phyloP scores from a whole-genome alignment of 2,329 filamentous ascomycete genomes.

The Helicocarpus griseus region DNA sequence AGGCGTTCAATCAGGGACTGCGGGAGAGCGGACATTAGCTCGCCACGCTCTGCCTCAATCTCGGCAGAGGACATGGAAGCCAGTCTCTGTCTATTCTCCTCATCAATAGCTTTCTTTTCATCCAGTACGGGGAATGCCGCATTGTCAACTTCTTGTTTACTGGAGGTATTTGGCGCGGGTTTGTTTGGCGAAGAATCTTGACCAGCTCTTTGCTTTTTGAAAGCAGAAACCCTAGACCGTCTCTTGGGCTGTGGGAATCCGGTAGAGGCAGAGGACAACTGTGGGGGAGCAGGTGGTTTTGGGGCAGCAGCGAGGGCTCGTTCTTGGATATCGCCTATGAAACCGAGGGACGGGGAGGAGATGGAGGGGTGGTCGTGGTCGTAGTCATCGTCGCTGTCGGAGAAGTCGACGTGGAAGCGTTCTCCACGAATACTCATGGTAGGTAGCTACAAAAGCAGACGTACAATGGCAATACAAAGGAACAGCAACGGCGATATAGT shows the following conservation, averaged over 20 bases:
- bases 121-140: constrained; percentile 33
- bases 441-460: not conserved
- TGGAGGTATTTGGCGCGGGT: not conserved
- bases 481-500: no score
- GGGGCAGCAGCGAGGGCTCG: constrained; percentile 45
- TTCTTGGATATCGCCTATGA: constrained; percentile 72
- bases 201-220: constrained; percentile 58
- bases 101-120: constrained; percentile 66
- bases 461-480: no score
- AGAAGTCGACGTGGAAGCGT: constrained; percentile 51
- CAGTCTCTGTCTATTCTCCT: constrained; percentile 67
- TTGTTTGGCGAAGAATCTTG: constrained; percentile 14
- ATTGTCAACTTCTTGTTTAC: not conserved
- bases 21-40: constrained; percentile 69
- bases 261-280: constrained; percentile 53
- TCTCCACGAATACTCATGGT: constrained; percentile 48
- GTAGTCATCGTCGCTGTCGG: constrained; percentile 38
- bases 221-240: constrained; percentile 61
- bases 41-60: constrained; percentile 68
- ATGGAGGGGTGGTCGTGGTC: constrained; percentile 27
- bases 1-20: constrained; percentile 67
- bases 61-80: constrained; percentile 71
- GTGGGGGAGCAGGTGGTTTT: constrained; percentile 36
- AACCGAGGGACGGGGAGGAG: constrained; percentile 23
- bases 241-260: constrained; percentile 90